A percentile compares a stretch with the other conserved stretches of the same genome.
phyloP scores from a whole-genome alignment of 164 flowering plant genomes.

The Piper longum region DNA sequence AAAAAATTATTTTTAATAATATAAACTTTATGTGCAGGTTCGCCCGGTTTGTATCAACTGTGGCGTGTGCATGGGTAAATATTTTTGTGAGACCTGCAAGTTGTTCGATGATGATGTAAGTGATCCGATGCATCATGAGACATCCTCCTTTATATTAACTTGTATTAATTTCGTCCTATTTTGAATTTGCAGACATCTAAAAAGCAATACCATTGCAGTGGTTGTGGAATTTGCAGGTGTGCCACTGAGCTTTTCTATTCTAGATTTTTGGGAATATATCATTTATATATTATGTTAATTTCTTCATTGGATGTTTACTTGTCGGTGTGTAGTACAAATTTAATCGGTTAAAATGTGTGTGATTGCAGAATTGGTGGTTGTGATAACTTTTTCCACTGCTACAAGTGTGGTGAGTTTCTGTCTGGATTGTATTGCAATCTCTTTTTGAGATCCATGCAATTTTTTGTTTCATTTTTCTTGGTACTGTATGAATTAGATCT shows the following conservation, averaged over 20 bases:
- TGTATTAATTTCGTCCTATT: not conserved
- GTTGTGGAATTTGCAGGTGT: slow-evolving; percentile 95
- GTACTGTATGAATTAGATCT: too few relatives aligned
- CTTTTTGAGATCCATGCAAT: not conserved
- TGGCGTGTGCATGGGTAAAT: slow-evolving; percentile 89
- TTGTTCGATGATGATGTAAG: slow-evolving; percentile 91
- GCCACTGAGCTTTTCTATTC: not conserved
- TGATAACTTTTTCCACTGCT: slow-evolving; percentile 78
- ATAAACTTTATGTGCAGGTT: slow-evolving; percentile 27
- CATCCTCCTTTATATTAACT: not conserved
- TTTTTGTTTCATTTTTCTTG: not conserved
- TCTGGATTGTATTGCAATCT: not conserved
- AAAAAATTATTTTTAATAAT: too few relatives aligned
- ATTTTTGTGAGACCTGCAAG: slow-evolving; percentile 70
- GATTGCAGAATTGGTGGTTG: slow-evolving; percentile 66
- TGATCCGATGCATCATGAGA: not conserved
- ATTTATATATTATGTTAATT: not conserved
- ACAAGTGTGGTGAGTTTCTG: slow-evolving; percentile 56
- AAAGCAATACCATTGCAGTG: slow-evolving; percentile 76
- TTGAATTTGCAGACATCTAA: slow-evolving; percentile 53
- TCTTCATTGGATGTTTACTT: too few relatives aligned
- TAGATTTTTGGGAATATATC: not conserved
- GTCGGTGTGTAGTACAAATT: too few relatives aligned
- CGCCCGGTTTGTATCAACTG: slow-evolving; percentile 62
- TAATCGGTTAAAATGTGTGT: not conserved